Percentiles rank a stretch among this genome's conserved stretches.
These are phyloP conservation scores for Cytospora mali DNA, from an alignment of 2,329 filamentous ascomycete genomes.

Conservation along the genomic window DNA sequence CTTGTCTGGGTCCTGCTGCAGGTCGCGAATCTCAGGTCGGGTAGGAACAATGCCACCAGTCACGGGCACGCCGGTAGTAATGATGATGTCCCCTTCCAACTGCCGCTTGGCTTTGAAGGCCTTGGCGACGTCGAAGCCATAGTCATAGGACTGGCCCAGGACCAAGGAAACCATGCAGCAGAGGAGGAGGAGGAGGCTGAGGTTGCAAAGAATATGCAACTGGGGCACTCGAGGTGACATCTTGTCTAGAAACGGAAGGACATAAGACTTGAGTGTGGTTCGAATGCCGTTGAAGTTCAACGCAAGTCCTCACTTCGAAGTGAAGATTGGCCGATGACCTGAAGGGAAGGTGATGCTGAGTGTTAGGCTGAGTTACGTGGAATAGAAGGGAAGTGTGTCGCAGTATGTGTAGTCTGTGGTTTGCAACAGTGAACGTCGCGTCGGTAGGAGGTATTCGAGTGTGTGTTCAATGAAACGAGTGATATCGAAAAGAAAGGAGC, in stretches of 20 bases:
- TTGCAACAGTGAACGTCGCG: background rate
- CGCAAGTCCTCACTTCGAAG: background rate
- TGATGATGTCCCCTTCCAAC: conserved; percentile 38
- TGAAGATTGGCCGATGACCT: background rate
- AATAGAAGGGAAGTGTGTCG: background rate
- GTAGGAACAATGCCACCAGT: conserved; percentile 40
- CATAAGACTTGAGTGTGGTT: background rate
- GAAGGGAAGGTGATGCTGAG: background rate
- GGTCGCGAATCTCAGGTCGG: conserved; percentile 68
- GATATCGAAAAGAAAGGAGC: background rate
- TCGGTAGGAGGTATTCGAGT: background rate
- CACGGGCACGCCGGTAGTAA: conserved; percentile 48
- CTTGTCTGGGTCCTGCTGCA: conserved; percentile 64
- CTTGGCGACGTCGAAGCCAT: conserved; percentile 49
- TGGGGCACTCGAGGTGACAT: conserved; percentile 11
- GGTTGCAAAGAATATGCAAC: conserved; percentile 11
- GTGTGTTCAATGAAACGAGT: conserved; percentile 3
- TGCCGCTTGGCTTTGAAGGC: conserved; percentile 44
- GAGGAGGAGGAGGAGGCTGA: conserved; percentile 25
- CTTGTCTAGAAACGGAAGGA: background rate
- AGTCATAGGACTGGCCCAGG: conserved; percentile 48
- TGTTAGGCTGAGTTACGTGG: background rate
- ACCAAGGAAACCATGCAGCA: conserved; percentile 24
- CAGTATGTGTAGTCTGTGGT: background rate
- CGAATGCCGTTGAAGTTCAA: background rate